These are phyloP conservation scores for Populus davidiana DNA, from an alignment of 345 rosid species.

Conservation along the genomic window DNA sequence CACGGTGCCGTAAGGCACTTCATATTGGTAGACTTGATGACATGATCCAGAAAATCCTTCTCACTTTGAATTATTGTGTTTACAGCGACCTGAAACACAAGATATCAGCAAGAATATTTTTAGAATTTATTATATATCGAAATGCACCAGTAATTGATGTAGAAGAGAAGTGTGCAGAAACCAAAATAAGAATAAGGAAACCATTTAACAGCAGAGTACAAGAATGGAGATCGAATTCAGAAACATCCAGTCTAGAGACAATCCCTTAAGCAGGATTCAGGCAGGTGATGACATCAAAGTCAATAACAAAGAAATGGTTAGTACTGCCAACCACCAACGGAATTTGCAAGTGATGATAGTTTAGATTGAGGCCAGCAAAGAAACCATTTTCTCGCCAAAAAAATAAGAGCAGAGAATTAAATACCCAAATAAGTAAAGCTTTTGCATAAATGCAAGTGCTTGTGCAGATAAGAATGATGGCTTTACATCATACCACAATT, in stretches of 20 bases:
- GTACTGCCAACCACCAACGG: not conserved
- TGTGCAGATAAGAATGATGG: not conserved
- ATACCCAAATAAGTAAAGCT: not conserved
- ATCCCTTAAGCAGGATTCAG: not conserved
- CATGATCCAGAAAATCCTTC: conserved; percentile 67
- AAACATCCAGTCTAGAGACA: not conserved
- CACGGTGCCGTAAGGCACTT: conserved; percentile 78
- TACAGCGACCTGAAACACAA: conserved; percentile 62
- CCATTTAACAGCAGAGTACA: not conserved
- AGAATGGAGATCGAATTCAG: not conserved
- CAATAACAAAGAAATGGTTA: not conserved
- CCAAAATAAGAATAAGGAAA: not conserved
- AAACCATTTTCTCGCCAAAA: not conserved
- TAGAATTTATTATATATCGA: not conserved
- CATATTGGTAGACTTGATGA: conserved; percentile 74
- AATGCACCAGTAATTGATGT: not conserved
- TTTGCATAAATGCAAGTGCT: not conserved
- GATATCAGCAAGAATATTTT: not conserved
- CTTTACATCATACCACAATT: not conserved
- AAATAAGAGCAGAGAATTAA: not conserved
- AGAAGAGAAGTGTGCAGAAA: not conserved
- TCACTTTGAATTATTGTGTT: conserved; percentile 64
- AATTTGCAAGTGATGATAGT: not conserved
- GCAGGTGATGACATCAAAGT: not conserved
- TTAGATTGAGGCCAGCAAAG: not conserved